Conservation (phyloP, 2,329 filamentous ascomycete species). For the Xylaria sp. region DNA sequence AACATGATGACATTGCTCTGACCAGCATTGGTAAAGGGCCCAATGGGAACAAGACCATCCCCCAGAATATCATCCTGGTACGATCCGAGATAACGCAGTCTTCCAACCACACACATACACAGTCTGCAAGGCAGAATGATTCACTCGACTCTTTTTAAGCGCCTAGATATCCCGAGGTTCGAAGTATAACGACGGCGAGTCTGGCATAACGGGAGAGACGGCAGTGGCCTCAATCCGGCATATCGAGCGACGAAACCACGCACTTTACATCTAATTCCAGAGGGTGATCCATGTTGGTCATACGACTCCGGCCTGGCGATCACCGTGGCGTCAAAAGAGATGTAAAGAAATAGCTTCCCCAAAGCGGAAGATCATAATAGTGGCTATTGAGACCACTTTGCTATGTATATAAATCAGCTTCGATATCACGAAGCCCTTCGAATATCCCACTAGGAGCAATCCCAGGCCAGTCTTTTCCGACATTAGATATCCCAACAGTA, state of each 20-base stretch:
- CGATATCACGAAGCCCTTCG: slow-evolving; percentile 10
- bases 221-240: slow-evolving; percentile 1
- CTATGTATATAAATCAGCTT: slow-evolving; percentile 29
- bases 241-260: neutral
- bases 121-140: slow-evolving; percentile 7
- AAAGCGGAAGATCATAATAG: slow-evolving; percentile 16
- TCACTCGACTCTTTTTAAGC: slow-evolving; percentile 28
- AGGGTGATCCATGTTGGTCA: neutral
- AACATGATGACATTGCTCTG: slow-evolving; percentile 39
- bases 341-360: slow-evolving; percentile 2
- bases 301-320: neutral
- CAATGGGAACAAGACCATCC: slow-evolving; percentile 30
- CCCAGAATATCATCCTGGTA: slow-evolving; percentile 41
- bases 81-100: slow-evolving; percentile 42
- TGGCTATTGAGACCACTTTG: slow-evolving; percentile 17
- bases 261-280: neutral
- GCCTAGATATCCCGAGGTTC: neutral
- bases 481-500: slow-evolving; percentile 29
- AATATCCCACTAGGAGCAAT: slow-evolving; percentile 27
- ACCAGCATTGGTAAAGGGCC: slow-evolving; percentile 40
- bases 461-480: slow-evolving; percentile 30
- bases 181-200: slow-evolving; percentile 3
- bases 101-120: slow-evolving; percentile 24
- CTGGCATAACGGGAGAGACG: slow-evolving; percentile 13
- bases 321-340: neutral